These are phyloP conservation scores for Penicillium freii DNA, from an alignment of 2,329 filamentous ascomycete genomes.

Conservation along the genomic window DNA sequence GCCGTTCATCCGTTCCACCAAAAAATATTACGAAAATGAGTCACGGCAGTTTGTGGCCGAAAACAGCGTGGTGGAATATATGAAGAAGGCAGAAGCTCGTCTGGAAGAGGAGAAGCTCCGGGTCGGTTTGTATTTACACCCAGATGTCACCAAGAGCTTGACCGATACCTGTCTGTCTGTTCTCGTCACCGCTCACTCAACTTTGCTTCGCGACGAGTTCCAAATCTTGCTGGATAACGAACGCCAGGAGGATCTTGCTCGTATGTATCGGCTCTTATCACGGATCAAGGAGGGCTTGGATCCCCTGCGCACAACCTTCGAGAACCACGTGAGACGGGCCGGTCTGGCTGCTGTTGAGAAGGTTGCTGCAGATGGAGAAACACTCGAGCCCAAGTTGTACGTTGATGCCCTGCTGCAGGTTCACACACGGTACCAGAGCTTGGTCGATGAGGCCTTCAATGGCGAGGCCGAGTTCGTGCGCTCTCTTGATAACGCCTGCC, in stretches of 20 bases:
- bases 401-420: slow-evolving; percentile 93
- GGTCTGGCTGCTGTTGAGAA: slow-evolving; percentile 87
- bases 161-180: slow-evolving; percentile 87
- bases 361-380: slow-evolving; percentile 82
- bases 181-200: slow-evolving; percentile 83
- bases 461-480: slow-evolving; percentile 96
- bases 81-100: slow-evolving; percentile 96
- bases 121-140: slow-evolving; percentile 85
- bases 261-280: slow-evolving; percentile 91
- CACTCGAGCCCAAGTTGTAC: slow-evolving; percentile 92
- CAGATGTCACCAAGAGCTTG: slow-evolving; percentile 78
- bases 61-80: slow-evolving; percentile 97
- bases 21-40: slow-evolving; percentile 82
- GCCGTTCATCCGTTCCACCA: slow-evolving; percentile 84
- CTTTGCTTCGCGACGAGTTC: slow-evolving; percentile 89
- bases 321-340: slow-evolving; percentile 87
- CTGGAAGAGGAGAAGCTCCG: slow-evolving; percentile 92
- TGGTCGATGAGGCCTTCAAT: slow-evolving; percentile 89
- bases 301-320: slow-evolving; percentile 80
- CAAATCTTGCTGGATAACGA: slow-evolving; percentile 91
- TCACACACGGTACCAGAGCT: slow-evolving; percentile 84
- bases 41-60: slow-evolving; percentile 93
- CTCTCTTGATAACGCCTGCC: slow-evolving; percentile 92
- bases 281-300: slow-evolving; percentile 90
- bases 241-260: slow-evolving; percentile 88